A percentile compares a stretch with the other conserved stretches of the same genome.
These are phyloP conservation scores for Clarireedia homoeocarpa DNA, from an alignment of 2,329 filamentous ascomycete genomes.

Conservation along the genomic window DNA sequence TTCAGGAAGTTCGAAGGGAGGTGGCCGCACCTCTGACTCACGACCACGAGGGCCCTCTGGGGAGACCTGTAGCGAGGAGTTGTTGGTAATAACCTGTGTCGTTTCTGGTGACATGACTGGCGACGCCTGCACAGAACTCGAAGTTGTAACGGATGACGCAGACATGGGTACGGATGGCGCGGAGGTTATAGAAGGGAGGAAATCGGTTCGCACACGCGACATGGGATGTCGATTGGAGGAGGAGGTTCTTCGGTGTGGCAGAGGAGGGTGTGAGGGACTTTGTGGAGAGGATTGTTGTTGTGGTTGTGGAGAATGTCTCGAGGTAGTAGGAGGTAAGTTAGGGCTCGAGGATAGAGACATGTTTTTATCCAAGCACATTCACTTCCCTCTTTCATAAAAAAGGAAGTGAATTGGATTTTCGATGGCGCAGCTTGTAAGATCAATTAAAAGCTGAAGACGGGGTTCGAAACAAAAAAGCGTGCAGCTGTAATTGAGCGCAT, in stretches of 20 bases:
- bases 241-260: slow-evolving; percentile 1
- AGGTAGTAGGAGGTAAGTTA: not conserved
- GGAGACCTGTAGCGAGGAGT: slow-evolving; percentile 58
- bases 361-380: not conserved
- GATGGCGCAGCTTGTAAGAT: not conserved
- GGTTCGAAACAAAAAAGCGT: slow-evolving; percentile 3
- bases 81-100: slow-evolving; percentile 43
- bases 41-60: slow-evolving; percentile 54
- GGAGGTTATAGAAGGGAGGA: slow-evolving; percentile 20
- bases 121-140: slow-evolving; percentile 47
- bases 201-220: slow-evolving; percentile 27
- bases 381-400: not conserved
- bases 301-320: not conserved
- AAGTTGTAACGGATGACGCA: slow-evolving; percentile 45
- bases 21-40: slow-evolving; percentile 43
- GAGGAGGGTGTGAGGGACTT: not conserved
- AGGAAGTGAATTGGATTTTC: not conserved
- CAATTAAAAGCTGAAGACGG: slow-evolving; percentile 3
- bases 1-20: slow-evolving; percentile 65
- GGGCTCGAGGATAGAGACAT: slow-evolving; percentile 6
- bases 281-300: slow-evolving; percentile 2
- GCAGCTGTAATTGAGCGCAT: slow-evolving; percentile 6
- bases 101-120: slow-evolving; percentile 50
- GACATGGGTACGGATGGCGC: slow-evolving; percentile 40
- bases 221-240: slow-evolving; percentile 18